phyloP scores from a whole-genome alignment of 2,329 filamentous ascomycete species.

The Cercospora janseana region DNA sequence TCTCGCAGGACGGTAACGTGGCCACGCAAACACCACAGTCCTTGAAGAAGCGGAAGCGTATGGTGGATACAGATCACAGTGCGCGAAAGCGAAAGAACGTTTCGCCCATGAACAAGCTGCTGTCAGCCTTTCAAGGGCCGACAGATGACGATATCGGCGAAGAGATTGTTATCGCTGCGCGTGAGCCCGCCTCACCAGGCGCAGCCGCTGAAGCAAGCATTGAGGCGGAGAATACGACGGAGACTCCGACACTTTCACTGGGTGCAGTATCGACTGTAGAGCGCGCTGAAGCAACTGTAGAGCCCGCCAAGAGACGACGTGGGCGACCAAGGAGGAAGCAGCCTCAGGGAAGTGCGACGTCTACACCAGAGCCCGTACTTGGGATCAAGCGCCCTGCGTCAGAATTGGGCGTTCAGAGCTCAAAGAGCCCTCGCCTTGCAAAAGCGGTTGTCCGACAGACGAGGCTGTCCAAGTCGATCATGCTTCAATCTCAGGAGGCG shows the following conservation, averaged over 20 bases:
- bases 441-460: no score
- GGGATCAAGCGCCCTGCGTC: conserved; percentile 35
- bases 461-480: no score
- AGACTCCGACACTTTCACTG: no score
- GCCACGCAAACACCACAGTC: background rate
- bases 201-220: no score
- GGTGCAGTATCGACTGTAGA: no score
- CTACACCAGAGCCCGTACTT: conserved; percentile 8
- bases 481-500: no score
- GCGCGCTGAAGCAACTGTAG: no score
- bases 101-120: conserved; percentile 33
- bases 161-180: conserved; percentile 41
- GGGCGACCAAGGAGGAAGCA: conserved; percentile 32
- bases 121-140: conserved; percentile 25
- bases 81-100: conserved; percentile 33
- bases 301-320: conserved; percentile 29
- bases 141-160: conserved; percentile 40
- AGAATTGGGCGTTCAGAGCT: background rate
- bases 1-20: background rate
- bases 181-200: no score
- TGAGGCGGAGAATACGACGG: no score
- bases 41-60: conserved; percentile 34
- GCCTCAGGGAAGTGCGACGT: conserved; percentile 14
- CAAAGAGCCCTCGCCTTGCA: background rate
- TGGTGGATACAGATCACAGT: conserved; percentile 12